Percentiles rank a stretch among this genome's conserved stretches.
Conservation (phyloP, 2,329 filamentous ascomycete species). For the Aspergillus carbonarius region DNA sequence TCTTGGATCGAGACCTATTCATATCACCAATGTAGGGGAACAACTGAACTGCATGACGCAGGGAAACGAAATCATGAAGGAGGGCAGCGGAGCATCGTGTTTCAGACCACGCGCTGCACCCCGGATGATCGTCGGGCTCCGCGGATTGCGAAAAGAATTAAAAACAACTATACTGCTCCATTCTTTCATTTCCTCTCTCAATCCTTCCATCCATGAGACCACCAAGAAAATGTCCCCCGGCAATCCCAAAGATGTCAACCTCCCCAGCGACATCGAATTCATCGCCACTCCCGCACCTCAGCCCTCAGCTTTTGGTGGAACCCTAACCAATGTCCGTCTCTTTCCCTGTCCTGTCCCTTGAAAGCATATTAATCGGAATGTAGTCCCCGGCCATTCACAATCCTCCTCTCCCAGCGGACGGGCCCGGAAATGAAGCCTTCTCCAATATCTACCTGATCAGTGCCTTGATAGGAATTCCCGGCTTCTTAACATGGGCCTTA, state of each 20-base stretch:
- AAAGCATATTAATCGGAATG: background rate
- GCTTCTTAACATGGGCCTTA: slow-evolving; percentile 18
- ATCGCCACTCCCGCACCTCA: slow-evolving; percentile 25
- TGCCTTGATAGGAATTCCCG: slow-evolving; percentile 22
- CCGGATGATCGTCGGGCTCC: too few species aligned
- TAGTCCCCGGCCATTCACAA: slow-evolving; percentile 30
- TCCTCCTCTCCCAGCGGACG: slow-evolving; percentile 23
- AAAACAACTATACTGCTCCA: background rate
- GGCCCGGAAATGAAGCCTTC: slow-evolving; percentile 28
- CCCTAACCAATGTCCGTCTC: slow-evolving; percentile 23
- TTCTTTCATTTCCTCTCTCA: background rate
- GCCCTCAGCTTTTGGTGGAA: slow-evolving; percentile 25
- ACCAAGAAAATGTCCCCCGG: background rate
- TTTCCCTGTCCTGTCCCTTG: background rate
- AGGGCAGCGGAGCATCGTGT: too few species aligned
- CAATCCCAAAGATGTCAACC: slow-evolving; percentile 1
- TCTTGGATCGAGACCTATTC: too few species aligned
- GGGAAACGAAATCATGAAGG: too few species aligned
- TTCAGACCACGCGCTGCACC: too few species aligned
- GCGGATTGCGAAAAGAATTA: background rate
- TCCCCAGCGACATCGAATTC: slow-evolving; percentile 20
- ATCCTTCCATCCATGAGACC: background rate
- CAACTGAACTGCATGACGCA: too few species aligned
- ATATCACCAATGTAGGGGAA: too few species aligned
- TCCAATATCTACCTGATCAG: slow-evolving; percentile 23